These are phyloP conservation scores for Botrytis cinerea DNA, from an alignment of 2,329 filamentous ascomycete genomes.

Conservation along the genomic window DNA sequence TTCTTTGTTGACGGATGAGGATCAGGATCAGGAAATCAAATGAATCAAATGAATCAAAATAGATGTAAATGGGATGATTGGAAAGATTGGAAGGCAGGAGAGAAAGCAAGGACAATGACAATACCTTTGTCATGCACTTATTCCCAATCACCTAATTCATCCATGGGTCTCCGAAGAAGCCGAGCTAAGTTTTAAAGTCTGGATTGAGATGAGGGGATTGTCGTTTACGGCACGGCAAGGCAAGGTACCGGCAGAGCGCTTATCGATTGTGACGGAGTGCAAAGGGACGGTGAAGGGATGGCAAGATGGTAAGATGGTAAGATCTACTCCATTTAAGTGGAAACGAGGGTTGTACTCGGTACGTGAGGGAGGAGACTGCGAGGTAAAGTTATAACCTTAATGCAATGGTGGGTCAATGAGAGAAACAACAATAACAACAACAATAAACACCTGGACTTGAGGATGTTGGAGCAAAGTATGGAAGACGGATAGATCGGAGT, in stretches of 20 bases:
- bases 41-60: not conserved
- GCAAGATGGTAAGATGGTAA: not conserved
- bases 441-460: not conserved
- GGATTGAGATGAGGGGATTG: not conserved
- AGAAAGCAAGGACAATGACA: not conserved
- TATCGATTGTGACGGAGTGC: constrained; percentile 6
- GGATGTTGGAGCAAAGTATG: not conserved
- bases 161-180: constrained; percentile 16
- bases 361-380: too few species aligned
- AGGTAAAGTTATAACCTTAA: not conserved
- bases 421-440: not conserved
- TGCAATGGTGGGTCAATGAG: not conserved
- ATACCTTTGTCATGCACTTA: not conserved
- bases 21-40: not conserved
- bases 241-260: not conserved
- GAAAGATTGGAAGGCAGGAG: not conserved
- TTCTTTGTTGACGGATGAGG: not conserved
- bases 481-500: not conserved
- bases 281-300: not conserved
- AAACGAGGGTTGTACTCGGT: not conserved
- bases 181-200: not conserved
- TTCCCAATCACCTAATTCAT: not conserved
- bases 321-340: not conserved
- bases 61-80: not conserved
- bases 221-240: not conserved